Percentiles rank a stretch among this genome's conserved stretches.
phyloP scores from a whole-genome alignment of 176 grass and related monocot genomes.

The Cenchrus fungigraminus region DNA sequence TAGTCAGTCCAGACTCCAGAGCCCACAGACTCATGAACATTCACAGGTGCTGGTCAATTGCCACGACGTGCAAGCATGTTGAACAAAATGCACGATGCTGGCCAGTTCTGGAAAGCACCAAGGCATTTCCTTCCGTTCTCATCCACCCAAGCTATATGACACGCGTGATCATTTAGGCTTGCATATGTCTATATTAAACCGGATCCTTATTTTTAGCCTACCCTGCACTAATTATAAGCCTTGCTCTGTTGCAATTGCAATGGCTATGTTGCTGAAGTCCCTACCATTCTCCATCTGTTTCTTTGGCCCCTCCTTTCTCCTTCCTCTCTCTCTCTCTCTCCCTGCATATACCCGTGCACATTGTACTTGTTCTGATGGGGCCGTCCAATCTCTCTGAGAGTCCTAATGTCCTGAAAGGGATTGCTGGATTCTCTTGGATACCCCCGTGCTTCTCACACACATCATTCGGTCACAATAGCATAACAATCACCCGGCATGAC shows the following conservation, averaged over 20 bases:
- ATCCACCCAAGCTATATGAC: background rate
- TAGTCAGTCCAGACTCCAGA: conserved; percentile 1
- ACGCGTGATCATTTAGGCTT: background rate
- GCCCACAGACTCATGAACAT: background rate
- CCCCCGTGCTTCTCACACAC: background rate
- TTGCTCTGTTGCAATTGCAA: conserved; percentile 21
- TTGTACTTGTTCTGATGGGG: conserved; percentile 26
- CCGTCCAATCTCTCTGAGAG: background rate
- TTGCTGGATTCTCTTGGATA: conserved; percentile 10
- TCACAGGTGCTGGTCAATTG: background rate
- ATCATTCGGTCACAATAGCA: background rate
- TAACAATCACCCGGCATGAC: background rate
- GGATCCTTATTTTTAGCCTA: conserved; percentile 30
- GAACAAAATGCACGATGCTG: background rate
- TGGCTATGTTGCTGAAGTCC: conserved; percentile 24
- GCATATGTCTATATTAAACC: background rate
- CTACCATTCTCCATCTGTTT: conserved; percentile 32
- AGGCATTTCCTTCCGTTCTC: background rate
- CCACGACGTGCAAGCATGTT: background rate
- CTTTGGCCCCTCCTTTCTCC: conserved; percentile 26
- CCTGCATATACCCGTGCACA: conserved; percentile 28
- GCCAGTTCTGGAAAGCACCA: background rate
- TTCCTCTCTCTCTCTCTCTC: background rate
- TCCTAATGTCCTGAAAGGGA: conserved; percentile 21
- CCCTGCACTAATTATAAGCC: conserved; percentile 34